Evolutionary conservation across 2,329 filamentous ascomycete species (phyloP).

Genomic region (Pseudodiploospora longispora): DNA sequence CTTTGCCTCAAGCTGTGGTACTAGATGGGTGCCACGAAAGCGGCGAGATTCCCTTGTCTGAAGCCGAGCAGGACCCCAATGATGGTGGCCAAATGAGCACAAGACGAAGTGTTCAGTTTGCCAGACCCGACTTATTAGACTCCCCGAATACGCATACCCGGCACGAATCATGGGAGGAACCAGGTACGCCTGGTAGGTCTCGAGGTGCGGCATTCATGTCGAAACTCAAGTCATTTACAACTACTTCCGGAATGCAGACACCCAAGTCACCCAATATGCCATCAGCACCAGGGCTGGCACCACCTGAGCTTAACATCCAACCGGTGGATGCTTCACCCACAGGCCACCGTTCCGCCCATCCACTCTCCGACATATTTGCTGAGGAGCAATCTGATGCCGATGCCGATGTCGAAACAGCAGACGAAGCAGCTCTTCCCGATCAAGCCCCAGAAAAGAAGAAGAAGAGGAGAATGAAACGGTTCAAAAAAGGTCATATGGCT

Average conservation of each 20-base stretch:
- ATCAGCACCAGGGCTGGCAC: slow-evolving; percentile 15
- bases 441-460: slow-evolving; percentile 35
- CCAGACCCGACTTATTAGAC: slow-evolving; percentile 44
- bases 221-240: slow-evolving; percentile 67
- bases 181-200: slow-evolving; percentile 51
- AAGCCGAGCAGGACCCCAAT: not conserved
- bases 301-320: slow-evolving; percentile 26
- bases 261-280: slow-evolving; percentile 30
- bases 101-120: slow-evolving; percentile 67
- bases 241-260: slow-evolving; percentile 38
- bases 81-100: slow-evolving; percentile 6
- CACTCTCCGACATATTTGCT: slow-evolving; percentile 45
- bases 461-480: slow-evolving; percentile 55
- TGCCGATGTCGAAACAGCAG: slow-evolving; percentile 75
- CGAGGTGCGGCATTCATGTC: slow-evolving; percentile 63
- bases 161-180: slow-evolving; percentile 59
- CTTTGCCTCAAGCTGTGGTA: not conserved
- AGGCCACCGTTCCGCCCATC: slow-evolving; percentile 33
- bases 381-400: slow-evolving; percentile 43
- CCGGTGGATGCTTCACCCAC: slow-evolving; percentile 43
- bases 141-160: slow-evolving; percentile 45
- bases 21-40: slow-evolving; percentile 1
- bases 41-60: slow-evolving; percentile 1
- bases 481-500: slow-evolving; percentile 48
- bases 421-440: slow-evolving; percentile 53